Base-by-base conservation (phyloP, 345 rosid genomes). In the Mercurialis annua region DNA sequence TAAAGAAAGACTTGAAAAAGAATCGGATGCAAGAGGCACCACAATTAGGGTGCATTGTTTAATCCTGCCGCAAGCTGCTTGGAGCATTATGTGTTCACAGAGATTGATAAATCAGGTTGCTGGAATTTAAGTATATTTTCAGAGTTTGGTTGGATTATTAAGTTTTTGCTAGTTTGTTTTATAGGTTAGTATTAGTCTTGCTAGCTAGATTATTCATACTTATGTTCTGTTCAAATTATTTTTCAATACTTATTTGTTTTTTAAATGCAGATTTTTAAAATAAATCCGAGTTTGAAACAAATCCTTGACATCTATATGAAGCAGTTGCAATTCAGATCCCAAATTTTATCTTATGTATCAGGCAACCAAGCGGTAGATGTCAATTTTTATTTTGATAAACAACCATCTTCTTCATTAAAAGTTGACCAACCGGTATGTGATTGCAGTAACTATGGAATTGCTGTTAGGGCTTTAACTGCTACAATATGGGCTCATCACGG, bases 401-500 rank as follows among this genome's bases (percentile, higher is more conserved):
- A 20, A 50, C 7, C 20, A 8, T 21, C 11, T 51, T 11, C 24
- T 15, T 51, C 26, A 6, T 49, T 26, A 49, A 30, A 30, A 24
- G 24, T 11, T 51, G n/a, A n/a, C 55, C 11, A 24, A 51, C 2
- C 30, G 1, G 7, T 51, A 10, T 51, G 2, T 51, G 2, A 20
- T 51, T 79, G 75, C 82, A 83, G 90, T 83, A 85, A 90, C 63
- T 93, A 90, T 84, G 97, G 98, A 53, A 93, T 93, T 71, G 82
- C 98, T 74, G 97, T 96, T 44, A 89, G 78, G 78, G 97, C 97
- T 71, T 80, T 90, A 48, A 90, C 96, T 50, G 96, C 97, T 26
- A 81, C 90, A 65, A 72, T 93, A 59, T 85, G 85, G 83, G 98
- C 95, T 51, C 82, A 89, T 70, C 97, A 90, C 81, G 98, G 97